A percentile compares a stretch with the other conserved stretches of the same genome.
These are phyloP conservation scores for Phragmites australis DNA, from an alignment of 176 grass and related monocot species.

Conservation along the genomic window DNA sequence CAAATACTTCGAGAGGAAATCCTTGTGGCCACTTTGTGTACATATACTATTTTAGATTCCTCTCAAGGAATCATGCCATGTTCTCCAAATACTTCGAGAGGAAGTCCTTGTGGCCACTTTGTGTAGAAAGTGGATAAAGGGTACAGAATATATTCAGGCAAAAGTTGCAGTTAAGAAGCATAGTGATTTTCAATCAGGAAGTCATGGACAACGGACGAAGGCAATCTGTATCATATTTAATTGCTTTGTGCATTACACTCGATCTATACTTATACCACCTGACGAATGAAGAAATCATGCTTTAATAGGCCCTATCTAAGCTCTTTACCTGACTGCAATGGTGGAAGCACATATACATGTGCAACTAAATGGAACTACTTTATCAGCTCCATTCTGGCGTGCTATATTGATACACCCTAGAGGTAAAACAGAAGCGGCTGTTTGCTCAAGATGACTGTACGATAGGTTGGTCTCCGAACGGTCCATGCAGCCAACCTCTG, in stretches of 20 bases:
- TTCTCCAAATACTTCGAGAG: not conserved
- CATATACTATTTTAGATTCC: no score
- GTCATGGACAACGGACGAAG: slow-evolving; percentile 13
- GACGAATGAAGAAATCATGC: slow-evolving; percentile 38
- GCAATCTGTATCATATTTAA: slow-evolving; percentile 25
- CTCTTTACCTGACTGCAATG: slow-evolving; percentile 18
- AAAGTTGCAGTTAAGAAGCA: not conserved
- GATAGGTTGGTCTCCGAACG: slow-evolving; percentile 59
- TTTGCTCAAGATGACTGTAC: slow-evolving; percentile 48
- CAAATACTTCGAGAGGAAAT: not conserved
- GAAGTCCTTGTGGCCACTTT: slow-evolving; percentile 13
- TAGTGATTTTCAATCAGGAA: slow-evolving; percentile 5
- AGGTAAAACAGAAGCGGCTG: not conserved
- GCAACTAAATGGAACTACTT: slow-evolving; percentile 30
- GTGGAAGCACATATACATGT: slow-evolving; percentile 33
- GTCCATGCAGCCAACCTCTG: slow-evolving; percentile 75
- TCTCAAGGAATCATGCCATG: no score
- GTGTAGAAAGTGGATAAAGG: not conserved
- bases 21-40: slow-evolving; percentile 11
- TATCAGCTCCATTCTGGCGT: slow-evolving; percentile 21
- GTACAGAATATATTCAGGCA: slow-evolving; percentile 6
- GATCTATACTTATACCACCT: slow-evolving; percentile 42
- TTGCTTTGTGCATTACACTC: slow-evolving; percentile 37
- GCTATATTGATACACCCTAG: slow-evolving; percentile 32
- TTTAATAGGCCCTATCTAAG: slow-evolving; percentile 28